Base-by-base conservation (phyloP, 208 protist species). In the Leishmania tarentolae region DNA sequence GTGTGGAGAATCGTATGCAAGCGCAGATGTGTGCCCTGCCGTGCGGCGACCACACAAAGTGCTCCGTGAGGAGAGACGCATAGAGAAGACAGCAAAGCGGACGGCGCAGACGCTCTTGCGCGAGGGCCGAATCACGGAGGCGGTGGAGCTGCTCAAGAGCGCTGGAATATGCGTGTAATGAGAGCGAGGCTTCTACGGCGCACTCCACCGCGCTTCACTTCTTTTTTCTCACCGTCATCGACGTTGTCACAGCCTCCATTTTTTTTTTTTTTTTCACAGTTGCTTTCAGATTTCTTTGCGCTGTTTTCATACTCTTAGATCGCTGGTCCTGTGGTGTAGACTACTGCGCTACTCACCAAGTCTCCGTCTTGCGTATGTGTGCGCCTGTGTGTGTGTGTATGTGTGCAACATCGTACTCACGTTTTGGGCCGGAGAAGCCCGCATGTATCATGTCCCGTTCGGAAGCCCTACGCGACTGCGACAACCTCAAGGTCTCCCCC, bases 41-140 rank as follows among this genome's bases (percentile, higher is more conserved):
- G 88, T 74, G 9, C 53, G 40, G 5, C 79, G 87, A 37, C 44
- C 71, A 6, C 91, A 94, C 79, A 35, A 24, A 2, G 73, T 75
- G 4, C 81, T 94, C 50, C 87, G 84, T 9, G 77, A 78, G 61
- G 82, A 83, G 66, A 83, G 91, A 15, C 83, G 83, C 66, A 44
- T 56, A 4, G 88, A 95, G 73, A 93, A 95, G 81, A 17, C 35
- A 40, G 77, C 83, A 44, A 92, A 92, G 78, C 90, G 90, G 53
- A 72, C 47, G 44, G 90, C 88, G 40, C 88, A 92, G 75, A 47
- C n/a, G 42, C 80, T 93, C 44, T 80, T 93, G 70, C 76, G 81
- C 3, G 83, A 73, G 31, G 89, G 88, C 31, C 83, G 76, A 37
- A 69, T 94, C 2, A 31, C 78, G 63, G 88, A 94, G 73, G 91